A percentile compares a stretch with the other conserved stretches of the same genome.
These are phyloP conservation scores for Biancaea sappan DNA, from an alignment of 306 rosid genomes.

Conservation along the genomic window DNA sequence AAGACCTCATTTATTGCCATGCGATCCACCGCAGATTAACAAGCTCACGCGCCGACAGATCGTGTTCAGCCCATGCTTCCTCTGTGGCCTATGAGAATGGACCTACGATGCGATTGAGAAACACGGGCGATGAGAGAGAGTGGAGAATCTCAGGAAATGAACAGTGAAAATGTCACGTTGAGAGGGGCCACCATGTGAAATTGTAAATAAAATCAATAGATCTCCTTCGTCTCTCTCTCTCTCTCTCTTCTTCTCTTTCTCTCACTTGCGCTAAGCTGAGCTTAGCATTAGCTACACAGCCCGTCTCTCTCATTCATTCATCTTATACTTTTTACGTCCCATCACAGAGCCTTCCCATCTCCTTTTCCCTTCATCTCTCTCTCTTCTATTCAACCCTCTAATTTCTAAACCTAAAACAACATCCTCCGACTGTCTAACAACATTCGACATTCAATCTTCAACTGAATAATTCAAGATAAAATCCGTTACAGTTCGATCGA, in stretches of 20 bases:
- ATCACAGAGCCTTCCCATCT: conserved; percentile 43
- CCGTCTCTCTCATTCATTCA: conserved; percentile 64
- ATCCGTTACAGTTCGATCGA: neutral
- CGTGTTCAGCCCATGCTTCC: neutral
- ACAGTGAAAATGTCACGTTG: conserved; percentile 51
- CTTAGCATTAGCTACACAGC: conserved; percentile 9
- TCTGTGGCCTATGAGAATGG: too few relatives aligned
- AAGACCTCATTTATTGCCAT: conserved; percentile 48
- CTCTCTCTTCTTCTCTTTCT: neutral
- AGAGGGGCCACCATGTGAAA: conserved; percentile 67
- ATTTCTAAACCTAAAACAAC: conserved; percentile 10
- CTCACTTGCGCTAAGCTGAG: neutral
- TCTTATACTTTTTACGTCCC: conserved; percentile 74
- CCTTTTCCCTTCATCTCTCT: conserved; percentile 19
- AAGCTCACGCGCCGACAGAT: conserved; percentile 24
- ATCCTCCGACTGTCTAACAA: neutral
- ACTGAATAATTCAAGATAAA: neutral
- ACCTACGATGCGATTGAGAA: neutral
- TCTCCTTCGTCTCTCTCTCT: neutral
- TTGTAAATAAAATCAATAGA: conserved; percentile 31
- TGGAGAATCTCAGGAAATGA: conserved; percentile 33
- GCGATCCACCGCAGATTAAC: conserved; percentile 27
- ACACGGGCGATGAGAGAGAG: conserved; percentile 12
- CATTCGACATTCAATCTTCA: neutral
- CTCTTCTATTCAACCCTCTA: neutral